Conservation (phyloP, 345 rosid genomes). For the Noccaea caerulescens region DNA sequence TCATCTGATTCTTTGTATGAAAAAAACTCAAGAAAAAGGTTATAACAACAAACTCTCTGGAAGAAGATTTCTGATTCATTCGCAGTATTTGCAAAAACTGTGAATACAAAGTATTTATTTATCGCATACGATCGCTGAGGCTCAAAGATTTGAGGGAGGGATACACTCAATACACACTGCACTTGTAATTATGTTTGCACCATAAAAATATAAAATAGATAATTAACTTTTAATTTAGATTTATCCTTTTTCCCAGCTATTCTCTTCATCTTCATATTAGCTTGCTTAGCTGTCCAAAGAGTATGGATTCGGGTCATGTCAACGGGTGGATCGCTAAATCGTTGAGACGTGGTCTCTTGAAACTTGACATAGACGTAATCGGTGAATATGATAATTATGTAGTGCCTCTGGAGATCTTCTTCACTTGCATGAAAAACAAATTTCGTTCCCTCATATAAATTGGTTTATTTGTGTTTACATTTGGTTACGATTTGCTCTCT, state of each 20-base stretch:
- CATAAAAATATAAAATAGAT: too few species aligned
- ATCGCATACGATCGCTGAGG: conserved; percentile 45
- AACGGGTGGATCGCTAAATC: background rate
- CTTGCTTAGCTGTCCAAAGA: conserved; percentile 48
- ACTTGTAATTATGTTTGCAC: too few species aligned
- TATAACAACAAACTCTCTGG: conserved; percentile 22
- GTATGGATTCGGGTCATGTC: background rate
- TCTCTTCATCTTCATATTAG: conserved; percentile 62
- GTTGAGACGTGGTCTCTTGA: background rate
- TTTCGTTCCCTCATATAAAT: too few species aligned
- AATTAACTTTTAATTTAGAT: too few species aligned
- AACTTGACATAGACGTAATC: background rate
- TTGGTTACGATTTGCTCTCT: too few species aligned
- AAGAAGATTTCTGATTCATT: conserved; percentile 34
- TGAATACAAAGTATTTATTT: conserved; percentile 19
- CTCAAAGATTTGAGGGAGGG: conserved; percentile 37
- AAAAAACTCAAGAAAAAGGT: conserved; percentile 13
- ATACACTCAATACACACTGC: too few species aligned
- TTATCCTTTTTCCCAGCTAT: conserved; percentile 50
- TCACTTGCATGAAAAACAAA: background rate
- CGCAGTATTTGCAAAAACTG: conserved; percentile 19
- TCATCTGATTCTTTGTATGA: conserved; percentile 31
- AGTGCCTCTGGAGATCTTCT: background rate
- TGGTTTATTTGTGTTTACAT: too few species aligned
- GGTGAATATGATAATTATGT: background rate